phyloP scores from a whole-genome alignment of 371 early-diverging fungal genomes.

The Mortierella polycephala region DNA sequence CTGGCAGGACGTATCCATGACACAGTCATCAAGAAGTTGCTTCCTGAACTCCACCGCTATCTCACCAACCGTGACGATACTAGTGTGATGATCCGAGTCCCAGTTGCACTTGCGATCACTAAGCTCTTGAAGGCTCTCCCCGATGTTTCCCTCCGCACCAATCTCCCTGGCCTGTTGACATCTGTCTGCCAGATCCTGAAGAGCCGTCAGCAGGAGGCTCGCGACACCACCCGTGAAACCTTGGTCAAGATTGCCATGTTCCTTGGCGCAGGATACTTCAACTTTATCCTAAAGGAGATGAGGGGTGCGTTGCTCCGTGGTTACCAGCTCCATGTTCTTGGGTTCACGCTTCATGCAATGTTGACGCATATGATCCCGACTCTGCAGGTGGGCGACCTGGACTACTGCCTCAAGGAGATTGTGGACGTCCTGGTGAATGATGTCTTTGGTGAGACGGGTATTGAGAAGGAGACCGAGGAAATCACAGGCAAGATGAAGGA shows the following conservation, averaged over 20 bases:
- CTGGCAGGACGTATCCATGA: constrained; percentile 73
- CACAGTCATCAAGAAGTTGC: constrained; percentile 71
- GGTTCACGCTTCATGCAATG: constrained; percentile 88
- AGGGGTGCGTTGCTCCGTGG: constrained; percentile 83
- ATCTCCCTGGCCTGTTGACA: constrained; percentile 87
- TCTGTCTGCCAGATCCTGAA: constrained; percentile 88
- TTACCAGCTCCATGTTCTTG: constrained; percentile 92
- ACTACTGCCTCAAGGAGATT: constrained; percentile 77
- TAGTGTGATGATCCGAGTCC: constrained; percentile 82
- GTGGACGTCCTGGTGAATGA: constrained; percentile 83
- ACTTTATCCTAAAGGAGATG: constrained; percentile 89
- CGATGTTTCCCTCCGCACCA: constrained; percentile 72
- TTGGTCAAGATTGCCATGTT: constrained; percentile 85
- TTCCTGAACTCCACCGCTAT: constrained; percentile 83
- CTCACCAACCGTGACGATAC: constrained; percentile 78
- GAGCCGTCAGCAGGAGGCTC: constrained; percentile 83
- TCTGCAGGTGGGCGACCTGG: constrained; percentile 78
- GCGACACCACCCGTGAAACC: constrained; percentile 88
- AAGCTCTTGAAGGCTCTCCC: constrained; percentile 85
- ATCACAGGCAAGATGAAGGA: constrained; percentile 91
- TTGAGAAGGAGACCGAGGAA: constrained; percentile 91
- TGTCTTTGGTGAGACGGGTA: constrained; percentile 90
- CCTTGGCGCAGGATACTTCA: constrained; percentile 86
- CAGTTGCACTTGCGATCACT: constrained; percentile 88
- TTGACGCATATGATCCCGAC: constrained; percentile 72